Evolutionary conservation across 2,329 filamentous ascomycete genomes (phyloP), one percentile per base, ranked within the genome.

Genomic region (Tolypocladium paradoxum): DNA sequence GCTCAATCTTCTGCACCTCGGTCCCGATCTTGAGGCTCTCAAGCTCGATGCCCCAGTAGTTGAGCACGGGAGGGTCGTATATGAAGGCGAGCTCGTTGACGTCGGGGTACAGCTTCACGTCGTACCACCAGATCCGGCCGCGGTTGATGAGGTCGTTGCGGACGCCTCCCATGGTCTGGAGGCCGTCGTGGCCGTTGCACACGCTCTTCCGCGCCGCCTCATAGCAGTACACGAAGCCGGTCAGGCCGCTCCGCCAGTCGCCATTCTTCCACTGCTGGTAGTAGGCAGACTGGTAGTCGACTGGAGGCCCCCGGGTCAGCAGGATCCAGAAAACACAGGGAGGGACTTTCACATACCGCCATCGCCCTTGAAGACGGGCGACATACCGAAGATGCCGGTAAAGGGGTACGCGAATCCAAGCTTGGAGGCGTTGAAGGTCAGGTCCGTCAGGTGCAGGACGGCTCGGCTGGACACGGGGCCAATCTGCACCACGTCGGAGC

Each of bases 91-190:
- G 38, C 5, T 52, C 40, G 58, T 60, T 60, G 50, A 60, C 55
- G 38, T 56, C 56, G 20, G 54, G 54, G 51, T 52, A 60, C 20
- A 54, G 20, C 35, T 53, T 38, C 31, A 57, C 54, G 16, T 63
- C 60, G 29, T 63, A 57, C 62, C 66, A 69, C 58, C 66, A 68
- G 24, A 53, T 54, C 50, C 57, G 60, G 9, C 62, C 61, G 51
- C 65, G 62, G 9, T 61, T 59, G 14, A 65, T 53, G n/a, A 60
- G 51, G 37, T 55, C 56, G 22, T 45, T 31, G 34, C 52, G 54
- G 45, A 58, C 49, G 8, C 58, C 58, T 16, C 56, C 58, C 22
- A 58, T 33, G 20, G 58, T 57, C 54, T 60, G 58, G 46, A 60
- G 50, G 11, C 52, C 58, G 45, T 60, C 58, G 43, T 56, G 48